These are phyloP conservation scores for Tephrocybe sp. DNA, from an alignment of 768 basidiomycete species.

Conservation along the genomic window DNA sequence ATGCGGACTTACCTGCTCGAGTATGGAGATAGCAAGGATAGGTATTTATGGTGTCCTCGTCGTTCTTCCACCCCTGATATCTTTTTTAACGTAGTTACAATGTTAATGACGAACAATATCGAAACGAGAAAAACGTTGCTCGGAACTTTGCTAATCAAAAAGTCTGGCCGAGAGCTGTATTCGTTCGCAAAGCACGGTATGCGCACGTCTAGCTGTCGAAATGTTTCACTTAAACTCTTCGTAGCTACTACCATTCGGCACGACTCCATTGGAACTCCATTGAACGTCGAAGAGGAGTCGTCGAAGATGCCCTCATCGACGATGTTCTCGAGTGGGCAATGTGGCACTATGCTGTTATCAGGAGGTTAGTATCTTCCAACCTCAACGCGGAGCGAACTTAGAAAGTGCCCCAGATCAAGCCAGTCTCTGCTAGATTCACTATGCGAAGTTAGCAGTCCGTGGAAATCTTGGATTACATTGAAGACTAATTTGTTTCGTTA, in stretches of 20 bases:
- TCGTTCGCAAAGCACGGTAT: slow-evolving; percentile 65
- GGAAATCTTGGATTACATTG: not conserved
- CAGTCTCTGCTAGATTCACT: slow-evolving; percentile 51
- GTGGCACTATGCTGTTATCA: slow-evolving; percentile 68
- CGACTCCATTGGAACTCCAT: slow-evolving; percentile 72
- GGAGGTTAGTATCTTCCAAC: slow-evolving; percentile 35
- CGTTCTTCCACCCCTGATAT: not conserved
- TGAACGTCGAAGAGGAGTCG: slow-evolving; percentile 58
- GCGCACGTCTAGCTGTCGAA: not conserved
- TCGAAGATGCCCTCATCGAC: slow-evolving; percentile 67
- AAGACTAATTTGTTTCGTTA: not conserved
- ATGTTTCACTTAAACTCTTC: slow-evolving; percentile 3
- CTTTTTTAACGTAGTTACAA: slow-evolving; percentile 48
- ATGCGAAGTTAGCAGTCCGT: slow-evolving; percentile 41
- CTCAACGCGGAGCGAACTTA: slow-evolving; percentile 5
- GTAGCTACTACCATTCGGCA: slow-evolving; percentile 64
- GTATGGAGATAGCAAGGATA: slow-evolving; percentile 71
- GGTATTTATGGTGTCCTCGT: slow-evolving; percentile 20
- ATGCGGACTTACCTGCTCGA: slow-evolving; percentile 74
- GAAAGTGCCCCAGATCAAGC: slow-evolving; percentile 36
- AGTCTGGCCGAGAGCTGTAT: slow-evolving; percentile 73
- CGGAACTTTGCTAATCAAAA: slow-evolving; percentile 71
- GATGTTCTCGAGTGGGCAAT: slow-evolving; percentile 75
- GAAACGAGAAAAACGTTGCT: slow-evolving; percentile 62
- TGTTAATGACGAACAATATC: slow-evolving; percentile 57